phyloP scores from a whole-genome alignment of 75 land plant species.

The Cupressus sempervirens region DNA sequence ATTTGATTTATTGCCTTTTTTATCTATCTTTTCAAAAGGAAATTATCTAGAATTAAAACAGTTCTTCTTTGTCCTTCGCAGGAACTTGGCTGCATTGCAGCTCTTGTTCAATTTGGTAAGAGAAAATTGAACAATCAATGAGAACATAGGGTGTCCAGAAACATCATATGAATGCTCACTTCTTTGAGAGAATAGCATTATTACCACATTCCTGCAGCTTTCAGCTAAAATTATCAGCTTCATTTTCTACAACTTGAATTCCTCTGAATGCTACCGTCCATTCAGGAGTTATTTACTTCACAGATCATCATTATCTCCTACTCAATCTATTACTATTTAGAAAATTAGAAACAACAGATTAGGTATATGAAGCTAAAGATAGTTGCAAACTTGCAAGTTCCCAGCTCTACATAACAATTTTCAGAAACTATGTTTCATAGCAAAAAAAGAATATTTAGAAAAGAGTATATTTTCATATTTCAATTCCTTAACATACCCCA shows the following conservation, averaged over 20 bases:
- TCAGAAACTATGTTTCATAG: neutral
- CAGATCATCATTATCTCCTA: neutral
- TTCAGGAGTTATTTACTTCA: neutral
- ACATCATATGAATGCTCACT: neutral
- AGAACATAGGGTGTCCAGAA: neutral
- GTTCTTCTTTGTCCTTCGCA: no score
- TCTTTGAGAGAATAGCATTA: neutral
- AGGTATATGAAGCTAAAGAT: neutral
- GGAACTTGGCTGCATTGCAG: no score
- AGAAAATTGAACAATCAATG: neutral
- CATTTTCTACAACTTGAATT: no score
- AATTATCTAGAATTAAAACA: no score
- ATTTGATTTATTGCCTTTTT: no score
- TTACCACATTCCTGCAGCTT: neutral
- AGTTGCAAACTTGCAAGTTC: no score
- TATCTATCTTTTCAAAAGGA: no score
- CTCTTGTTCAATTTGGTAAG: neutral
- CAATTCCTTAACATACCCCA: conserved; percentile 70
- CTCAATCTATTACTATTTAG: neutral
- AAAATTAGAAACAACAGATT: neutral
- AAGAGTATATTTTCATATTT: neutral
- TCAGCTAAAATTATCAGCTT: neutral
- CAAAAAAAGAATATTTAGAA: neutral
- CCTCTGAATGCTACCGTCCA: neutral
- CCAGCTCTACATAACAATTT: neutral